A percentile compares a stretch with the other conserved stretches of the same genome.
Conservation (phyloP, 2,329 filamentous ascomycete species). For the Epichloe uncinata region DNA sequence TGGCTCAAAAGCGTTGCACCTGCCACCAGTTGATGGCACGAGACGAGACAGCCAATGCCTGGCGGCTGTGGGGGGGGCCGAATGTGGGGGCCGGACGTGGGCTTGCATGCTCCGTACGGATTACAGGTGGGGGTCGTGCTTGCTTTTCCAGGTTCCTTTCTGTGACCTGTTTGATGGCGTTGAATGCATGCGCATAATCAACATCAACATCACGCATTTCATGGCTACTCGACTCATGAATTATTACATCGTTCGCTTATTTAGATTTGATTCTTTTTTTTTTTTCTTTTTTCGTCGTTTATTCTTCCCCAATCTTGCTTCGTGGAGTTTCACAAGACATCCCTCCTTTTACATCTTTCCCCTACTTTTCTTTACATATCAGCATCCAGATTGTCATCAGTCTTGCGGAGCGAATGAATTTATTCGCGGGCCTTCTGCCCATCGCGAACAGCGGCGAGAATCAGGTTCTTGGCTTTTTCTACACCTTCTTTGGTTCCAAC, state of each 20-base stretch:
- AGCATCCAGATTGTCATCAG: neutral
- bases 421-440: slow-evolving; percentile 28
- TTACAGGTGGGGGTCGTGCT: too few species aligned
- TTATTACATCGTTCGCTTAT: neutral
- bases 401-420: neutral
- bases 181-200: too few species aligned
- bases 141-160: too few species aligned
- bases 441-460: slow-evolving; percentile 67
- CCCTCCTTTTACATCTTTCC: neutral
- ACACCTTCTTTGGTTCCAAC: slow-evolving; percentile 66
- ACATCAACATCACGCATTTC: too few species aligned
- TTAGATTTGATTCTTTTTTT: neutral
- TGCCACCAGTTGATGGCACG: too few species aligned
- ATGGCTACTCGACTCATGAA: neutral
- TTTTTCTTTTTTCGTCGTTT: neutral
- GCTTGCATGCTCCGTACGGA: too few species aligned
- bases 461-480: slow-evolving; percentile 77
- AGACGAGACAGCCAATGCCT: too few species aligned
- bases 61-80: too few species aligned
- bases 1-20: too few species aligned
- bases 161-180: too few species aligned
- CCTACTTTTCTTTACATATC: neutral
- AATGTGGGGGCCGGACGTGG: too few species aligned
- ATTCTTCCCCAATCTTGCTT: neutral
- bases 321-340: neutral